Evolutionary conservation across 148 eudicot genomes (phyloP).

Genomic region (Vaccinium darrowii): DNA sequence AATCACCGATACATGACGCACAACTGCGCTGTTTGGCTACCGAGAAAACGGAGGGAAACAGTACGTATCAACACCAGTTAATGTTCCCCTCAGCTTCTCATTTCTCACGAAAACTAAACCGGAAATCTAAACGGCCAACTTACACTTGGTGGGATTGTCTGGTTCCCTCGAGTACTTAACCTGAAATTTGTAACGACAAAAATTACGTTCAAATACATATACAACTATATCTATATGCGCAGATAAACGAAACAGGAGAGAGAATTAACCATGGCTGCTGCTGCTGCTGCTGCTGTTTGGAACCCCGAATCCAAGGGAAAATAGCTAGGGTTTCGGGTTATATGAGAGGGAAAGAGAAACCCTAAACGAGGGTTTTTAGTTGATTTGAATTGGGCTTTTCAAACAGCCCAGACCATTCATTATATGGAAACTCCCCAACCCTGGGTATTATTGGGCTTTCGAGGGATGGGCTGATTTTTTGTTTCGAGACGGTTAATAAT

Average conservation of each 20-base stretch:
- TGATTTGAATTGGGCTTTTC: neutral
- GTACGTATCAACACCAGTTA: neutral
- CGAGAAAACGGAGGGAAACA: neutral
- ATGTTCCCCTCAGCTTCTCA: neutral
- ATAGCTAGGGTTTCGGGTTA: neutral
- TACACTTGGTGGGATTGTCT: conserved; percentile 47
- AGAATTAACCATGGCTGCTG: conserved; percentile 25
- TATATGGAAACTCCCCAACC: neutral
- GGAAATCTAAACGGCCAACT: neutral
- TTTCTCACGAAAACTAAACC: neutral
- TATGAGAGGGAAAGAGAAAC: neutral
- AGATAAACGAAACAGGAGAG: neutral
- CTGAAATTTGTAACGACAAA: conserved; percentile 15
- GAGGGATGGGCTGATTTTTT: neutral
- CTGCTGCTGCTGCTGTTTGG: neutral
- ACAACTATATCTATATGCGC: neutral
- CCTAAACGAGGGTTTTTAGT: neutral
- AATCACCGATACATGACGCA: neutral
- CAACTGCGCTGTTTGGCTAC: neutral
- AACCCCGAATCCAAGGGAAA: conserved; percentile 2
- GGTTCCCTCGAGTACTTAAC: conserved; percentile 50
- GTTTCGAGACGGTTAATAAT: neutral
- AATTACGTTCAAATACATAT: neutral
- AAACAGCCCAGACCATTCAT: neutral
- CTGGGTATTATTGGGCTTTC: neutral